Conservation (phyloP, 1,284 basidiomycete genomes). For the Kwoniella shivajii region DNA sequence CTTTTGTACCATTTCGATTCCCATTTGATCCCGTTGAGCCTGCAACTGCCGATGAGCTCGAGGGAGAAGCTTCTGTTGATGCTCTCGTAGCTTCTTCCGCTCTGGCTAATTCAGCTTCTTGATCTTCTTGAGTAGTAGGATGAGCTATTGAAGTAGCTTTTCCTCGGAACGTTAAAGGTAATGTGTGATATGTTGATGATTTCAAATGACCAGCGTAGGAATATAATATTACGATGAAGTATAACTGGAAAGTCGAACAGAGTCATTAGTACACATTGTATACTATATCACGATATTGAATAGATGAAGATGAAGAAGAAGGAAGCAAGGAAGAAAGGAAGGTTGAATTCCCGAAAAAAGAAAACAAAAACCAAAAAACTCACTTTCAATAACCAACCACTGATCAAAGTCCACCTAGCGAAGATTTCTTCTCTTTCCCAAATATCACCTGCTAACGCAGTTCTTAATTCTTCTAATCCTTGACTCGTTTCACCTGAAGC, state of each 20-base stretch:
- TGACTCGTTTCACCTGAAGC: constrained; percentile 56
- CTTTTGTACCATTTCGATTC: constrained; percentile 18
- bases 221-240: constrained; percentile 88
- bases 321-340: neutral
- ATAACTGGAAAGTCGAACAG: too few species aligned
- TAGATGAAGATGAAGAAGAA: too few species aligned
- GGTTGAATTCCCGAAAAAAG: neutral
- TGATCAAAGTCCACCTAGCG: constrained; percentile 67
- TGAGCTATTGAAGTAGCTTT: constrained; percentile 34
- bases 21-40: constrained; percentile 11
- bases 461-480: constrained; percentile 67
- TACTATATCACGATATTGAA: too few species aligned
- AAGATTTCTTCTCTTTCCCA: constrained; percentile 92
- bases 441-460: constrained; percentile 70
- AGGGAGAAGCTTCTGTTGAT: constrained; percentile 7
- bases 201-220: constrained; percentile 93
- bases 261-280: too few species aligned
- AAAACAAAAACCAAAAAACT: constrained; percentile 30
- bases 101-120: constrained; percentile 26
- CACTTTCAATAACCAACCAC: constrained; percentile 90
- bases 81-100: constrained; percentile 12
- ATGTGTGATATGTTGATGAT: constrained; percentile 82
- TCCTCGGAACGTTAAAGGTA: constrained; percentile 61
- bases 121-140: constrained; percentile 32
- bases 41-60: too few species aligned